Evolutionary conservation across 441 rosid genomes (phyloP).

Genomic region (Croton laevigatus): DNA sequence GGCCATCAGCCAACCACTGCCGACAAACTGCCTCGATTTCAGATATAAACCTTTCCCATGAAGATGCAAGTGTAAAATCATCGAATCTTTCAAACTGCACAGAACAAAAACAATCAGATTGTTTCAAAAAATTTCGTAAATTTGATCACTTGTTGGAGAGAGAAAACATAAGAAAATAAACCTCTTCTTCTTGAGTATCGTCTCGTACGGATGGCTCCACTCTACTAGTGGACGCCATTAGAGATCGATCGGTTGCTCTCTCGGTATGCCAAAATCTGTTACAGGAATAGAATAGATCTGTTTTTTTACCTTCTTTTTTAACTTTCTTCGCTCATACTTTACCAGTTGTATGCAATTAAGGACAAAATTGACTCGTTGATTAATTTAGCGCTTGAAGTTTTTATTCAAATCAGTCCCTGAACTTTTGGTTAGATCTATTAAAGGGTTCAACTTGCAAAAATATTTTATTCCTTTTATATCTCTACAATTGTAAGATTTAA

Average conservation of each 20-base stretch:
- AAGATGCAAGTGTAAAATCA: constrained; percentile 95
- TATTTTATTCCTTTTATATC: no score
- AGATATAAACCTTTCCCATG: constrained; percentile 99
- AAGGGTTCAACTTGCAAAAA: no score
- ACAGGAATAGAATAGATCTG: no score
- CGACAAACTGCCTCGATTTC: constrained; percentile 95
- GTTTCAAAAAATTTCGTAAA: neutral
- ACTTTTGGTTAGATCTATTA: no score
- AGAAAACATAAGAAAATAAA: constrained; percentile 17
- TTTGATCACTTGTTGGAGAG: neutral
- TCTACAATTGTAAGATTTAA: no score
- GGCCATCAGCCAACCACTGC: constrained; percentile 93
- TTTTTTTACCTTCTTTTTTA: no score
- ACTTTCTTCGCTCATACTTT: no score
- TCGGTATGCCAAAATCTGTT: neutral
- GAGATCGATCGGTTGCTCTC: constrained; percentile 14
- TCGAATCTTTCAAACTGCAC: constrained; percentile 83
- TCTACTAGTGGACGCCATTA: constrained; percentile 71
- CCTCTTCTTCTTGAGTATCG: constrained; percentile 60
- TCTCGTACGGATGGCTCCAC: constrained; percentile 45
- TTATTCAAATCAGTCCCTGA: no score
- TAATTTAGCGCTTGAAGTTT: no score
- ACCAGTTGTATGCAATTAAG: no score
- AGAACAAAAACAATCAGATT: neutral
- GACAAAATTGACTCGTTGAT: no score